phyloP scores from a whole-genome alignment of 257 asterid genomes.

The Catharanthus roseus region DNA sequence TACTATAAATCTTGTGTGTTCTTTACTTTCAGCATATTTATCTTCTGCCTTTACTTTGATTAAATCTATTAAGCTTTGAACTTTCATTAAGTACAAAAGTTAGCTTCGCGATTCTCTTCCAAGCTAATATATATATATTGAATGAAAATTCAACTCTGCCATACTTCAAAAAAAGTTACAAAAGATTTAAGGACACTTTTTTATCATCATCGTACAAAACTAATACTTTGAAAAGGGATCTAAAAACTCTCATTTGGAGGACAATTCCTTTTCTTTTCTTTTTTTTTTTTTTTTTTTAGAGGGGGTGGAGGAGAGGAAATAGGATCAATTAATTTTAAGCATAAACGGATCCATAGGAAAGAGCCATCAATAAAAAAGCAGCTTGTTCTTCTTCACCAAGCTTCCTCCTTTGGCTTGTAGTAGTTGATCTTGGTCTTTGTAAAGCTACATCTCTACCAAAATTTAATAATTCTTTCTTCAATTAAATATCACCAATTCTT shows the following conservation, averaged over 20 bases:
- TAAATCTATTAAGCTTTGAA: too few relatives aligned
- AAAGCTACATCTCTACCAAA: constrained; percentile 61
- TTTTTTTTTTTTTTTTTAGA: too few relatives aligned
- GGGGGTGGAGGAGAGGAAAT: too few relatives aligned
- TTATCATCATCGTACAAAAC: background rate
- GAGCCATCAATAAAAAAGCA: constrained; percentile 75
- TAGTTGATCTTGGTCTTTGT: constrained; percentile 71
- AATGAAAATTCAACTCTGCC: constrained; percentile 1
- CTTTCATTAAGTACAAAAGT: too few relatives aligned
- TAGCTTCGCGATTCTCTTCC: too few relatives aligned
- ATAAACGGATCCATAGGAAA: constrained; percentile 83
- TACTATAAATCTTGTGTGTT: too few relatives aligned
- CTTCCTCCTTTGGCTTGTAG: constrained; percentile 46
- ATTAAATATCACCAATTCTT: constrained; percentile 28
- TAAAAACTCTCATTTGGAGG: background rate
- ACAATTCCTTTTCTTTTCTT: background rate
- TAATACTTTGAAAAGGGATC: background rate
- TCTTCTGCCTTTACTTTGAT: too few relatives aligned
- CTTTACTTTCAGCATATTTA: too few relatives aligned
- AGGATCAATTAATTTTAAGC: too few relatives aligned
- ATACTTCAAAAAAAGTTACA: background rate
- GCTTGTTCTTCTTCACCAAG: constrained; percentile 88
- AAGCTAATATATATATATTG: too few relatives aligned
- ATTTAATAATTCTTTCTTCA: constrained; percentile 43
- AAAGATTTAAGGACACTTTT: background rate